phyloP scores from a whole-genome alignment of 2,329 filamentous ascomycete genomes.

The Orbilia blumenaviensis region DNA sequence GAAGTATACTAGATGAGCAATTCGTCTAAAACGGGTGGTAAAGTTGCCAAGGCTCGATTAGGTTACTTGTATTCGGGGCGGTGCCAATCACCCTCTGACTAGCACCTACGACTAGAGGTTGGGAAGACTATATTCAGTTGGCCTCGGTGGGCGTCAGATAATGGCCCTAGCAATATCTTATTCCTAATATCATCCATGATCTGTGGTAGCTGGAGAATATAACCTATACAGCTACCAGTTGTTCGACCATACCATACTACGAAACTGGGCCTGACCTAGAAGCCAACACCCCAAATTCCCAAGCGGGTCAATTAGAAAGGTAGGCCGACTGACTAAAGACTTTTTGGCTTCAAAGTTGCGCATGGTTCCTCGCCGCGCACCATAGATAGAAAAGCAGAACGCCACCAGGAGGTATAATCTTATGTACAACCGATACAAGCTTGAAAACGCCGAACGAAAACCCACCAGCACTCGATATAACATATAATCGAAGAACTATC shows the following conservation, averaged over 20 bases:
- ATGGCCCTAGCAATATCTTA: background rate
- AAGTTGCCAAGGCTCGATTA: background rate
- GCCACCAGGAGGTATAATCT: conserved; percentile 18
- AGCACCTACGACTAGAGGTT: too few relatives aligned
- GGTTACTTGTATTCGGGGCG: too few relatives aligned
- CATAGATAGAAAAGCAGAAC: background rate
- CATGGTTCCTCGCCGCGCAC: conserved; percentile 16
- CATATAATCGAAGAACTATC: background rate
- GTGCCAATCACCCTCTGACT: too few relatives aligned
- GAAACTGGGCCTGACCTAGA: background rate
- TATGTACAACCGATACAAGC: conserved; percentile 5
- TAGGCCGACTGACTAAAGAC: background rate
- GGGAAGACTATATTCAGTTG: too few relatives aligned
- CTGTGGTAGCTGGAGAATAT: background rate
- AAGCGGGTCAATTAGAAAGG: too few relatives aligned
- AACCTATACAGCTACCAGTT: background rate
- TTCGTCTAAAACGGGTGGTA: background rate
- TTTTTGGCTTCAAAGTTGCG: background rate
- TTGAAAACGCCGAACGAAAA: conserved; percentile 21
- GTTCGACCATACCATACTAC: too few relatives aligned
- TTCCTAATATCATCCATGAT: background rate
- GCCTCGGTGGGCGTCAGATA: too few relatives aligned
- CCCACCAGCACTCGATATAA: background rate
- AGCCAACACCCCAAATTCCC: too few relatives aligned
- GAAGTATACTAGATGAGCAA: conserved; percentile 30